Evolutionary conservation across 2,329 filamentous ascomycete genomes (phyloP), one percentile per base, ranked within the genome.

Genomic region (Cucurbitaria berberidis): DNA sequence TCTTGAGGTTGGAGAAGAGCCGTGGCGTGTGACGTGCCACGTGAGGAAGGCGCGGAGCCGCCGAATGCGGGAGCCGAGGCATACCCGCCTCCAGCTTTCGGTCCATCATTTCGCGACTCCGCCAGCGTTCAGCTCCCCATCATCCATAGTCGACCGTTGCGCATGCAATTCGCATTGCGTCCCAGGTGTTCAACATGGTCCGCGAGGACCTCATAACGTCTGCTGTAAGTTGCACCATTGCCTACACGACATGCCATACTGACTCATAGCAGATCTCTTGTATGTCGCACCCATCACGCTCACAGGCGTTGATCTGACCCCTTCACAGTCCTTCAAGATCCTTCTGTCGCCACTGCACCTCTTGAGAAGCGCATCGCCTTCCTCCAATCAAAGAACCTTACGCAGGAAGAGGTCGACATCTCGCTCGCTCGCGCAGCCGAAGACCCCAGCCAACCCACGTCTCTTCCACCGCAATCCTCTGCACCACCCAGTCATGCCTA

Each of bases 361-460:
- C 80, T 96, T 57, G 95, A 98, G 70, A 97, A 95, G 77, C 88
- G 91, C 61, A 85, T 98, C 54, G 89, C 92, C 8, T 99, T 99
- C 67, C 83, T 99, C 18, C 90, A 93, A 75, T 96, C 93, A 7
- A 99, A 99, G 79, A 98, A 99, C 76, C 84, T 99, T 48, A 98
- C 93, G 0, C 90, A 95, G 74, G 93, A 98, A 77, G 96, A 99
- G 78, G 89, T 99, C 68, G 90, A 95, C 70, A 82, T 86, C 32
- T 90, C 96, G 15, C 83, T 99, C 62, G 84, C 90, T 36, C 87
- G 93, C 68, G 86, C 86, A 36, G 87, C 88, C 59, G 86, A 86
- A 66, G 84, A 72, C 69, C 46, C 64, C 61, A 57, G 72, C 77
- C 69, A 78, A 65, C 77, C 74, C 70, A 78, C 79, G 38, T 72